Conservation (phyloP, 345 rosid species). For the Turnera subulata region DNA sequence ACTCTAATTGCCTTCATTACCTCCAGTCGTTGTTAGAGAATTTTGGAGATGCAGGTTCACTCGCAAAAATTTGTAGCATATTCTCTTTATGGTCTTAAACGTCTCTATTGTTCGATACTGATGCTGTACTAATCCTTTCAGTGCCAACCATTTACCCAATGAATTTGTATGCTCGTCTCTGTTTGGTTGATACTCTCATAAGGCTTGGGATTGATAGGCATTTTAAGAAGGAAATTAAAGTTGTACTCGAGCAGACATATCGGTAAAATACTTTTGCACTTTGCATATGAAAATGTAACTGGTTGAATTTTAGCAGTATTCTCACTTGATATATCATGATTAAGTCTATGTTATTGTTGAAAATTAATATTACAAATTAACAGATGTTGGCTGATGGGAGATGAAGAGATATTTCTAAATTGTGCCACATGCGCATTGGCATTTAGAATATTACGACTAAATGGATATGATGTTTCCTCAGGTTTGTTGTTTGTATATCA, state of each 20-base stretch:
- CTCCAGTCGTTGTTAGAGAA: slow-evolving; percentile 51
- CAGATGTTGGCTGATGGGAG: slow-evolving; percentile 76
- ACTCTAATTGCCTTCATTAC: slow-evolving; percentile 58
- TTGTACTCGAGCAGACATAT: slow-evolving; percentile 52
- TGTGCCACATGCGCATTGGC: slow-evolving; percentile 62
- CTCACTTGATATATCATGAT: slow-evolving; percentile 7
- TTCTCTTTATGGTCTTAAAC: not conserved
- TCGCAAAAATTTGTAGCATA: slow-evolving; percentile 1
- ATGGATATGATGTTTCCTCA: slow-evolving; percentile 68
- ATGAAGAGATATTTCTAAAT: slow-evolving; percentile 65
- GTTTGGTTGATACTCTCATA: slow-evolving; percentile 51
- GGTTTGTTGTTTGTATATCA: slow-evolving; percentile 34
- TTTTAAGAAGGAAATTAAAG: slow-evolving; percentile 54
- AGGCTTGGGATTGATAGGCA: slow-evolving; percentile 64
- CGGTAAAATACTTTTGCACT: slow-evolving; percentile 34
- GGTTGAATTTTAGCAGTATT: not conserved
- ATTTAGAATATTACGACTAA: slow-evolving; percentile 56
- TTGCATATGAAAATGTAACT: not conserved
- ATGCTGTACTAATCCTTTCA: slow-evolving; percentile 27
- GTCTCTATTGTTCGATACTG: slow-evolving; percentile 6
- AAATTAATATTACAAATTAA: slow-evolving; percentile 21
- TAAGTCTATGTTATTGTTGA: not conserved
- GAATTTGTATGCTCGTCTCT: slow-evolving; percentile 51
- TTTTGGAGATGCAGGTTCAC: slow-evolving; percentile 62
- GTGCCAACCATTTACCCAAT: slow-evolving; percentile 77